Conservation (phyloP, 2,329 filamentous ascomycete genomes). For the Diaporthe vexans region DNA sequence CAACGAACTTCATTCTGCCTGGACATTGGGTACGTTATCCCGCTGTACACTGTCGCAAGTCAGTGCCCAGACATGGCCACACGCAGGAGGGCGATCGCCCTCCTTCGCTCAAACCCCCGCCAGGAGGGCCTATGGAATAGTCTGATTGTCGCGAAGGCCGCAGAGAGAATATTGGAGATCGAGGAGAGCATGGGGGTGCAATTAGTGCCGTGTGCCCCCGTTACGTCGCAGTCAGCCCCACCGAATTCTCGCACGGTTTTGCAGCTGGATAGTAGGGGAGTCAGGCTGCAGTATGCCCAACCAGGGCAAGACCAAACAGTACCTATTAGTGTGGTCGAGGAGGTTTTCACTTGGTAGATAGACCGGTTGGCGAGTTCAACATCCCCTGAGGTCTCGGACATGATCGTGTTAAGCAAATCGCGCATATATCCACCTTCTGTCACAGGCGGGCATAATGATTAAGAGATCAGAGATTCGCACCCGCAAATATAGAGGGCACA, state of each 20-base stretch:
- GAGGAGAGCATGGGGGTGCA: neutral
- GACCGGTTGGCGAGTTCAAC: too few species aligned
- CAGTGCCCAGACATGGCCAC: neutral
- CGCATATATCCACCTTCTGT: too few species aligned
- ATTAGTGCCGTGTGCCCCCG: neutral
- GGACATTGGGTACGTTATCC: neutral
- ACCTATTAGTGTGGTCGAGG: neutral
- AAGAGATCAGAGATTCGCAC: too few species aligned
- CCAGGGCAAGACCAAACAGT: neutral
- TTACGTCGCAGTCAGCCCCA: too few species aligned
- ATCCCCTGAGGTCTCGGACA: too few species aligned
- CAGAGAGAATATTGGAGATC: constrained; percentile 4
- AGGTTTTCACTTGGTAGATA: neutral
- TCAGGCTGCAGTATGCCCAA: neutral
- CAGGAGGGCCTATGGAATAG: constrained; percentile 11
- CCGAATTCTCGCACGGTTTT: neutral
- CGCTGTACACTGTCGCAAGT: constrained; percentile 4
- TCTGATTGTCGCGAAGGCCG: neutral
- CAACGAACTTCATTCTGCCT: constrained; percentile 4
- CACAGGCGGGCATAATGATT: too few species aligned
- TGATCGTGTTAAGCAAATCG: too few species aligned
- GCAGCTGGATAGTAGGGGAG: constrained; percentile 4
- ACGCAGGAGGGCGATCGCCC: neutral
- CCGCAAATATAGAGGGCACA: too few species aligned
- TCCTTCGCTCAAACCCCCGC: neutral